These are phyloP conservation scores for Stereum hirsutum DNA, from an alignment of 1,284 basidiomycete genomes.

Conservation along the genomic window DNA sequence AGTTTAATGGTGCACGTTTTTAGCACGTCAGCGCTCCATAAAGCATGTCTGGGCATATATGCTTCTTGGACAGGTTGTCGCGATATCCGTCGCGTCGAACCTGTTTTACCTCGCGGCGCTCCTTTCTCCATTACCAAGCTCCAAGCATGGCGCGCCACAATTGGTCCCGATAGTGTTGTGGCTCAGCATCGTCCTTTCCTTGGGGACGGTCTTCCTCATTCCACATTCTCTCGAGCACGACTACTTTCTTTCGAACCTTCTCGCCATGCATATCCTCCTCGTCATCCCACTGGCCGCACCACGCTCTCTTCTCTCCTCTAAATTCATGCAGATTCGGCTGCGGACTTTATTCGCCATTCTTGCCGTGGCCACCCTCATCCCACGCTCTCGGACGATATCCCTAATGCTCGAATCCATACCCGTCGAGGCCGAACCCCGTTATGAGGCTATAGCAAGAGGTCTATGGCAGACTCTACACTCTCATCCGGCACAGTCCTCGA, in stretches of 20 bases:
- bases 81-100: constrained; percentile 61
- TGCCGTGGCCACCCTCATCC: constrained; percentile 22
- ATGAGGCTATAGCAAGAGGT: neutral
- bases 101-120: constrained; percentile 57
- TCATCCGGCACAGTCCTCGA: constrained; percentile 58
- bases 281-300: constrained; percentile 39
- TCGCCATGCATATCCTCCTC: constrained; percentile 55
- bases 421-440: constrained; percentile 8
- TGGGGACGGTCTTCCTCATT: constrained; percentile 37
- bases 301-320: neutral
- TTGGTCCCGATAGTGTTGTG: constrained; percentile 24
- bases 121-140: constrained; percentile 17
- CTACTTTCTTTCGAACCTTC: constrained; percentile 48
- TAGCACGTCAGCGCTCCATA: constrained; percentile 39
- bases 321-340: constrained; percentile 15
- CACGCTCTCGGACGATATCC: constrained; percentile 30
- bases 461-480: constrained; percentile 30
- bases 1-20: neutral
- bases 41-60: constrained; percentile 61
- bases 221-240: constrained; percentile 38
- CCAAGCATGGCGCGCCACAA: constrained; percentile 8
- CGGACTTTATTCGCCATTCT: constrained; percentile 30
- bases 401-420: constrained; percentile 10
- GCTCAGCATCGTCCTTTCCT: constrained; percentile 36
- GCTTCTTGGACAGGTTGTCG: constrained; percentile 68